Conservation (phyloP, 192 early-diverging fungal genomes). For the Phycomyces blakesleeanus region DNA sequence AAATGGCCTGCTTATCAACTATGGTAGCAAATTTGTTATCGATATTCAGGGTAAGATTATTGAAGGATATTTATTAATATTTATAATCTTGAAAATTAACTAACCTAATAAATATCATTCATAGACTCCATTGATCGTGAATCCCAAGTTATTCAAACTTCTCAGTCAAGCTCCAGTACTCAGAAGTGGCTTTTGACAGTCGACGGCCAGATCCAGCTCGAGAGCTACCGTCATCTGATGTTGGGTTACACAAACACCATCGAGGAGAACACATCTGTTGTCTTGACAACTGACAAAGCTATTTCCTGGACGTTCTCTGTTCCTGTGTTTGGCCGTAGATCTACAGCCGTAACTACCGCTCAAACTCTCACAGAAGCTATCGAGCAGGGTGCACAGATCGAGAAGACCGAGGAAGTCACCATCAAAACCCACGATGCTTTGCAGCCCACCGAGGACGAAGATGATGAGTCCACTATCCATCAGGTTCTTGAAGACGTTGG, state of each 20-base stretch:
- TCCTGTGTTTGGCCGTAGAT: slow-evolving; percentile 24
- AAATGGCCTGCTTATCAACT: slow-evolving; percentile 24
- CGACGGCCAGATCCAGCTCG: slow-evolving; percentile 23
- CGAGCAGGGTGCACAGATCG: slow-evolving; percentile 12
- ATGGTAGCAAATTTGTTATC: slow-evolving; percentile 21
- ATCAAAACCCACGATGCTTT: slow-evolving; percentile 15
- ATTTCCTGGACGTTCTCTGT: slow-evolving; percentile 24
- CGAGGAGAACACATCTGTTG: not conserved
- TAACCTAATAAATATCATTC: not conserved
- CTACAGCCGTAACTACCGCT: slow-evolving; percentile 1
- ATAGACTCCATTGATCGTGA: slow-evolving; percentile 1
- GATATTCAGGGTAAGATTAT: slow-evolving; percentile 16
- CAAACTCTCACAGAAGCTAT: slow-evolving; percentile 7
- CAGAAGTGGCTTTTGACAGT: slow-evolving; percentile 24
- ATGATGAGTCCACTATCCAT: not conserved
- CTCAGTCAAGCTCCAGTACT: slow-evolving; percentile 7
- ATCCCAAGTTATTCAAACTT: slow-evolving; percentile 5
- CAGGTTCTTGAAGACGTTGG: slow-evolving; percentile 4
- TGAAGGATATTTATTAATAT: not conserved
- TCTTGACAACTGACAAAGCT: not conserved
- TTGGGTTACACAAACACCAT: slow-evolving; percentile 14
- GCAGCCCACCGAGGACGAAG: not conserved
- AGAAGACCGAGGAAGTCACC: slow-evolving; percentile 4
- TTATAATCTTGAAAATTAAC: not conserved
- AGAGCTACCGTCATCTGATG: not conserved